Evolutionary conservation across 2,329 filamentous ascomycete species (phyloP), one percentile per base, ranked within the genome.

Genomic region (Stachybotrys elegans): DNA sequence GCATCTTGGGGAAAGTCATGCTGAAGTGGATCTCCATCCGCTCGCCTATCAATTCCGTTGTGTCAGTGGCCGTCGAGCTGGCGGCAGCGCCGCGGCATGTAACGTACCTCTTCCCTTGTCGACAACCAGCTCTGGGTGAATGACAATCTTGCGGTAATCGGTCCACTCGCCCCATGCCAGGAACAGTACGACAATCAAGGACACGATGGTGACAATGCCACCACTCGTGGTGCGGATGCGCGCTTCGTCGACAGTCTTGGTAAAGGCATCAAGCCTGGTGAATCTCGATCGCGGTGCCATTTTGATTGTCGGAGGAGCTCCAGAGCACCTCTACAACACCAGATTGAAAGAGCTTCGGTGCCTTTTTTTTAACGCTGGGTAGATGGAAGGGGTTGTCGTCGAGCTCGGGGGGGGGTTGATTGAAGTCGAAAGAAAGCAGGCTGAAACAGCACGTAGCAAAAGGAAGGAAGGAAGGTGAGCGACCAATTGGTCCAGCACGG

Each of bases 1-100:
- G 93, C 54, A 98, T 79, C 50, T 84, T 83, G 9, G 93, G 93
- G 64, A 98, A 98, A 38, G 89, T 93, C 48, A 98, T 84, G 72
- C 98, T 98, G 68, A 98, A 79, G 65, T 95, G 90, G 53, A 98
- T 98, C 66, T 97, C 93, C 92, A 98, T 97, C 67, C 92, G 89
- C 75, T 98, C 91, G 65, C 89, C 87, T 89, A 55, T 44, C 40
- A 37, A 34, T 7, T n/a, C n/a, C n/a, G n/a, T n/a, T n/a, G n/a
- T n/a, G n/a, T n/a, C n/a, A n/a, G n/a, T n/a, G n/a, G n/a, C n/a
- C n/a, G n/a, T n/a, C n/a, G n/a, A n/a, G n/a, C n/a, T n/a, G n/a
- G n/a, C n/a, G n/a, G n/a, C n/a, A n/a, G n/a, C n/a, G n/a, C n/a
- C n/a, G n/a, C n/a, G n/a, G n/a, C n/a, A n/a, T n/a, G n/a, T 22